Percentiles rank a stretch among this genome's conserved stretches.
Conservation (phyloP, 2,329 filamentous ascomycete species). For the Ceratocystis alfenasii region DNA sequence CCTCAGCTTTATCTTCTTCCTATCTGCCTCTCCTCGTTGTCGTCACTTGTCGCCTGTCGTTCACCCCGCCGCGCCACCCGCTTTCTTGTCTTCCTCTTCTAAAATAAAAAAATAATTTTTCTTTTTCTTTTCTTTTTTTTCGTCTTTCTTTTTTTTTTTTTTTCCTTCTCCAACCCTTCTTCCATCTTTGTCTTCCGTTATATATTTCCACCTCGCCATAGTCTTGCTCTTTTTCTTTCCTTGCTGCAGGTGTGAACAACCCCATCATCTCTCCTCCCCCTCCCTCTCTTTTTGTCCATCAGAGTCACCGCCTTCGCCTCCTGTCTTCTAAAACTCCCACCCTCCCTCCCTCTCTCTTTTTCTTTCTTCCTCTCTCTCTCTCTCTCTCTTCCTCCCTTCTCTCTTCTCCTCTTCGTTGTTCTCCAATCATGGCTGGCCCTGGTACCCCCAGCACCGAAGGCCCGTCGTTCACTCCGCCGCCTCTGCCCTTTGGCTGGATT, state of each 20-base stretch:
- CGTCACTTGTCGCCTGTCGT: neutral
- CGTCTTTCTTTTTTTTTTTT: neutral
- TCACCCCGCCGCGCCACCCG: conserved; percentile 1
- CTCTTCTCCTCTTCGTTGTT: neutral
- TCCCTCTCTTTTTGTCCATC: too few relatives aligned
- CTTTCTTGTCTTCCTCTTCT: neutral
- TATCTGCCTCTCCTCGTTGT: neutral
- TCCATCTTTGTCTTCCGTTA: neutral
- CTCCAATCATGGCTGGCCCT: conserved; percentile 42
- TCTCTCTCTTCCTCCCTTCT: neutral
- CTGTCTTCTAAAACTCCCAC: neutral
- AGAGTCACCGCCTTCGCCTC: too few relatives aligned
- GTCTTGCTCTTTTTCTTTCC: neutral
- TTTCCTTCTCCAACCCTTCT: conserved; percentile 5
- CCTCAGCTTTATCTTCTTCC: neutral
- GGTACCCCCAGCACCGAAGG: conserved; percentile 47
- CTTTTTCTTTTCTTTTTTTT: neutral
- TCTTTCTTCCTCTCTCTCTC: neutral
- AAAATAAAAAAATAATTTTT: neutral
- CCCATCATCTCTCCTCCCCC: too few relatives aligned
- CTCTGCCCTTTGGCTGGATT: conserved; percentile 54
- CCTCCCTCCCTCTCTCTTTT: neutral
- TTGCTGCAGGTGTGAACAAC: neutral
- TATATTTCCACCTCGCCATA: neutral
- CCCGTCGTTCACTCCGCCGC: conserved; percentile 48